phyloP scores from a whole-genome alignment of 2,329 filamentous ascomycete genomes.

The Dactylellina parvicollis region DNA sequence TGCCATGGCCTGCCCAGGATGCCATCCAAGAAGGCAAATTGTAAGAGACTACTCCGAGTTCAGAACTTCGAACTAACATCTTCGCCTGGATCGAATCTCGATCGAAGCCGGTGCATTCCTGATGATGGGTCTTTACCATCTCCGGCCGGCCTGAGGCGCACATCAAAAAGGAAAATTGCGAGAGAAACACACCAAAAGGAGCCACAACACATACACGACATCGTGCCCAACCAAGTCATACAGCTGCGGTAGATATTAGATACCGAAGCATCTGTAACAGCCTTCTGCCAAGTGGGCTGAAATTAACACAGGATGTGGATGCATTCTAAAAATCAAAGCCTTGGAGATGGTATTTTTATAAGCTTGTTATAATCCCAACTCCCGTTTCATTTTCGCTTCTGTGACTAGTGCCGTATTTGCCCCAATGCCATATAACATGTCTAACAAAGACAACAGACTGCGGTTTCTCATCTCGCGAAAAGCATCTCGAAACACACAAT shows the following conservation, averaged over 20 bases:
- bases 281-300: slow-evolving; percentile 17
- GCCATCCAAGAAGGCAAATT: slow-evolving; percentile 15
- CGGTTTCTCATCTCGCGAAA: background rate
- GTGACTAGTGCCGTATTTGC: background rate
- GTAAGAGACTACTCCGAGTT: slow-evolving; percentile 1
- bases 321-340: slow-evolving; percentile 11
- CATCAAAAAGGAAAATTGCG: slow-evolving; percentile 6
- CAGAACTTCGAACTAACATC: slow-evolving; percentile 7
- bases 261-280: background rate
- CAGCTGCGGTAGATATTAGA: background rate
- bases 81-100: slow-evolving; percentile 7
- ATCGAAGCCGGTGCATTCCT: slow-evolving; percentile 51
- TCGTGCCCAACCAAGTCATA: background rate
- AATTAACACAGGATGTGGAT: background rate
- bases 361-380: background rate
- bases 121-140: slow-evolving; percentile 33
- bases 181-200: slow-evolving; percentile 10
- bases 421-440: slow-evolving; percentile 12
- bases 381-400: slow-evolving; percentile 11
- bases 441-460: slow-evolving; percentile 8
- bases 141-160: slow-evolving; percentile 34
- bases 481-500: slow-evolving; percentile 16
- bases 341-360: slow-evolving; percentile 19
- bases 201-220: background rate
- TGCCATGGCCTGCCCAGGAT: background rate